Conservation (phyloP, 805 yeast species). For the Vanderwaltozyma verrucispora region DNA sequence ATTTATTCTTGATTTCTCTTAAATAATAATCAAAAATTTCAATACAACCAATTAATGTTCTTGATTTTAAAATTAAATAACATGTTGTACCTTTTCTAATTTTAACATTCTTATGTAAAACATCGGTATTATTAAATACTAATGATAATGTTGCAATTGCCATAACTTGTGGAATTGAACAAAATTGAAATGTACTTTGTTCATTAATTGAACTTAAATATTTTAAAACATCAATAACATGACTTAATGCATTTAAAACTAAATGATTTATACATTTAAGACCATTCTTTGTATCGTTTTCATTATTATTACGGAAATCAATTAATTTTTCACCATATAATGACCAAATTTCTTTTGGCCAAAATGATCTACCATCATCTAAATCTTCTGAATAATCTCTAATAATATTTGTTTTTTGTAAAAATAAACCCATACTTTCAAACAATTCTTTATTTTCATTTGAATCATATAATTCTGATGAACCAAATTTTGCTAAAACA, state of each 20-base stretch:
- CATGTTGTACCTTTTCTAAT: conserved; percentile 87
- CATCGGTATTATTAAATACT: conserved; percentile 69
- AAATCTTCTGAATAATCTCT: conserved; percentile 91
- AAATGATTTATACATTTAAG: conserved; percentile 72
- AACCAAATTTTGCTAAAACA: conserved; percentile 64
- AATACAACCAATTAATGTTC: conserved; percentile 68
- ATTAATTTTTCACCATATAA: conserved; percentile 66
- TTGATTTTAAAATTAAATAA: conserved; percentile 57
- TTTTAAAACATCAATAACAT: conserved; percentile 63
- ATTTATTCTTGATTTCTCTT: conserved; percentile 65
- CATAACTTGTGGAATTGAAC: conserved; percentile 99
- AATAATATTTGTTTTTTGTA: conserved; percentile 93
- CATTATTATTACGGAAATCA: conserved; percentile 37
- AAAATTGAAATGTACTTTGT: conserved; percentile 76
- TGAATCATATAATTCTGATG: conserved; percentile 38
- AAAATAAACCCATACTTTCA: conserved; percentile 86
- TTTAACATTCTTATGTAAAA: conserved; percentile 67
- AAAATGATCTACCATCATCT: conserved; percentile 83
- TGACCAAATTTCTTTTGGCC: conserved; percentile 93
- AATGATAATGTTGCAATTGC: conserved; percentile 89
- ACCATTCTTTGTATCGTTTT: conserved; percentile 39
- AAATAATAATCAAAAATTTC: conserved; percentile 68
- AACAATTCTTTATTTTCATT: conserved; percentile 38
- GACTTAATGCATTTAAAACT: conserved; percentile 68
- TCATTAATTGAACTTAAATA: conserved; percentile 72